These are phyloP conservation scores for Penicillium sp. DNA, from an alignment of 2,329 filamentous ascomycete species.

Conservation along the genomic window DNA sequence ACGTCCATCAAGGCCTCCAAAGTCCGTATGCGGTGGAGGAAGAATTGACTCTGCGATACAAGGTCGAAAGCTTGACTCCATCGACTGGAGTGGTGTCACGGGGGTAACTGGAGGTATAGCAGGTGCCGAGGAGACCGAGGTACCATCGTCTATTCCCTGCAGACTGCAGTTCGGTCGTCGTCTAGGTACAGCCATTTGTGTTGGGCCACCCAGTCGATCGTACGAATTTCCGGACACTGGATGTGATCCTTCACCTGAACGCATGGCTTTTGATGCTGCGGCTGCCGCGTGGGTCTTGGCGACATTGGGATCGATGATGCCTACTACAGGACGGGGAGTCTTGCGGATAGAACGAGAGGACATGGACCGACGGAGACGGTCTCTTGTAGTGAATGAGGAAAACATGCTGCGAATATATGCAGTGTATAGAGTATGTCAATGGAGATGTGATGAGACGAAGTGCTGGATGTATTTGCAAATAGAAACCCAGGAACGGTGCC, in stretches of 20 bases:
- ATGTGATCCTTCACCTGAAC: constrained; percentile 31
- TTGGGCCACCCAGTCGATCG: constrained; percentile 29
- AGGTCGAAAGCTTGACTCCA: constrained; percentile 2
- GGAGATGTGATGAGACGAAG: constrained; percentile 13
- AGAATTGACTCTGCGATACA: constrained; percentile 19
- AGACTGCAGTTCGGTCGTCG: constrained; percentile 21
- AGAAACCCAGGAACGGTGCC: not conserved
- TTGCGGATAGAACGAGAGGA: constrained; percentile 40
- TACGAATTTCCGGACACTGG: constrained; percentile 28
- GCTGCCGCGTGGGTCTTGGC: constrained; percentile 37
- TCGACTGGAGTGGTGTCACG: constrained; percentile 6
- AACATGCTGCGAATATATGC: constrained; percentile 25
- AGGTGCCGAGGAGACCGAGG: constrained; percentile 1
- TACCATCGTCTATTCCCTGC: constrained; percentile 12
- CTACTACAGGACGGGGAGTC: constrained; percentile 18
- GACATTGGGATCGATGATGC: not conserved
- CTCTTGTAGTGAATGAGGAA: constrained; percentile 29
- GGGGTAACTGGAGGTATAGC: not conserved
- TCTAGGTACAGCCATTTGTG: constrained; percentile 25
- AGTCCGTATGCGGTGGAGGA: constrained; percentile 30
- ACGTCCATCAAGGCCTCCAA: constrained; percentile 33
- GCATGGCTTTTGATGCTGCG: constrained; percentile 46
- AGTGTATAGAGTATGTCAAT: constrained; percentile 23
- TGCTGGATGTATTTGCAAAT: not conserved
- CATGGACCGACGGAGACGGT: constrained; percentile 37